Percentiles rank a stretch among this genome's conserved stretches.
These are phyloP conservation scores for Spencermartinsiella europaea DNA, from an alignment of 805 yeast genomes.

Conservation along the genomic window DNA sequence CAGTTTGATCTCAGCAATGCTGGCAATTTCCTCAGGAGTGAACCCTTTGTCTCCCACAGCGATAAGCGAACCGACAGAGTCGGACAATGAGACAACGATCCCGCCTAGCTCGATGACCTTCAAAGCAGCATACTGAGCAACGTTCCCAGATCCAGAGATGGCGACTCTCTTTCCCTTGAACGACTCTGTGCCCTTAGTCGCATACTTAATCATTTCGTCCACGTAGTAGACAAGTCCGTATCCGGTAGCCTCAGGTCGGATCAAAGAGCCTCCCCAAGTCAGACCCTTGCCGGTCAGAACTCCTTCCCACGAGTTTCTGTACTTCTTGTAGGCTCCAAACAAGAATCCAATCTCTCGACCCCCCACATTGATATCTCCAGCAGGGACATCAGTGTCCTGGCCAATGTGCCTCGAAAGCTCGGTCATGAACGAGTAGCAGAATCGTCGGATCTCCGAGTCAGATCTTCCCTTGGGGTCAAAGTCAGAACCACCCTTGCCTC, in stretches of 20 bases:
- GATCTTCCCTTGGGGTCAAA: constrained; percentile 96
- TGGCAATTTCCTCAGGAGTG: constrained; percentile 72
- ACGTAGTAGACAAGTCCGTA: constrained; percentile 96
- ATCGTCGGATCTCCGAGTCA: constrained; percentile 91
- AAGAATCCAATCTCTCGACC: constrained; percentile 93
- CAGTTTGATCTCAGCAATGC: constrained; percentile 78
- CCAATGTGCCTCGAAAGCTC: constrained; percentile 96
- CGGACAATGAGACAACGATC: constrained; percentile 87
- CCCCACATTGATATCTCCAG: constrained; percentile 99
- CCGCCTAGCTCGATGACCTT: constrained; percentile 97
- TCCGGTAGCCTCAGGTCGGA: constrained; percentile 99
- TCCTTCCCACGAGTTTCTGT: constrained; percentile 93
- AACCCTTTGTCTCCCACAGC: constrained; percentile 64
- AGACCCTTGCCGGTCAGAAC: constrained; percentile 97
- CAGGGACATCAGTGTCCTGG: constrained; percentile 96
- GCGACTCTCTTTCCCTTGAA: constrained; percentile 93
- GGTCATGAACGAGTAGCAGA: constrained; percentile 93
- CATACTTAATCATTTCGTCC: constrained; percentile 95
- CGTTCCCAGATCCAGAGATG: constrained; percentile 97
- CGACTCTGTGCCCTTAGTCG: constrained; percentile 81
- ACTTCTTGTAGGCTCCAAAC: constrained; percentile 93
- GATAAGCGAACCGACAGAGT: constrained; percentile 87
- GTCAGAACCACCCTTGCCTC: constrained; percentile 99
- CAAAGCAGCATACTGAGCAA: constrained; percentile 98
- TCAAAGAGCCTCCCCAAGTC: constrained; percentile 98